phyloP scores from a whole-genome alignment of 2,329 filamentous ascomycete species.

The Reticulascus tulasneorum region DNA sequence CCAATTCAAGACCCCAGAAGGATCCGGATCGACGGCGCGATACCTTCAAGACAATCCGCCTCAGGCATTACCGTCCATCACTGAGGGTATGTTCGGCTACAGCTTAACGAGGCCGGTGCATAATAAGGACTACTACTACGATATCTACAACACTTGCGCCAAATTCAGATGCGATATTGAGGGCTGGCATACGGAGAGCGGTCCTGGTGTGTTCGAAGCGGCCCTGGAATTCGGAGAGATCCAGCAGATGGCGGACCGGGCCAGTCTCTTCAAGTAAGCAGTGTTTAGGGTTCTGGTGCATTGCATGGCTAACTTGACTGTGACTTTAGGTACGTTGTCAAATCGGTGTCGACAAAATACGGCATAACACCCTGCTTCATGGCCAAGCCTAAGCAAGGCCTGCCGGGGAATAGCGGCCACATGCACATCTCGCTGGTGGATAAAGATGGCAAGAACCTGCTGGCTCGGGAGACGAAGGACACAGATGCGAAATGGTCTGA shows the following conservation, averaged over 20 bases:
- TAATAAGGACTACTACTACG: constrained; percentile 91
- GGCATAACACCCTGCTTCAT: constrained; percentile 97
- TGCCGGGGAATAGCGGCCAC: constrained; percentile 93
- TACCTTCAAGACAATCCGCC: constrained; percentile 73
- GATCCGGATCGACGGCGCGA: constrained; percentile 65
- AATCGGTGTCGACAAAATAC: constrained; percentile 79
- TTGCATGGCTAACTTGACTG: background rate
- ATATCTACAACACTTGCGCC: constrained; percentile 75
- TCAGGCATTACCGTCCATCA: constrained; percentile 70
- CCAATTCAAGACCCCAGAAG: constrained; percentile 72
- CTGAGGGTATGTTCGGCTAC: constrained; percentile 95
- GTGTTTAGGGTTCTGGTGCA: background rate
- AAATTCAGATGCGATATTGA: constrained; percentile 79
- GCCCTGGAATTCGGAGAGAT: constrained; percentile 89
- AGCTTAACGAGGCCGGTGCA: constrained; percentile 81
- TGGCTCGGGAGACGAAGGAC: constrained; percentile 66
- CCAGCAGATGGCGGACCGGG: constrained; percentile 84
- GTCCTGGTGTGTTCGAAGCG: constrained; percentile 92
- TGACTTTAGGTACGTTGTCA: constrained; percentile 66
- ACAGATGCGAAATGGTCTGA: constrained; percentile 69
- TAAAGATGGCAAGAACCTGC: constrained; percentile 75
- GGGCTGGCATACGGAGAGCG: constrained; percentile 93
- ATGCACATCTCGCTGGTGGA: constrained; percentile 91
- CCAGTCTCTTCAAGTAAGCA: constrained; percentile 81
- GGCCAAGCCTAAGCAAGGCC: constrained; percentile 88